Base-by-base conservation (phyloP, 495 filamentous ascomycete species). In the Astrocystis sublimbata region DNA sequence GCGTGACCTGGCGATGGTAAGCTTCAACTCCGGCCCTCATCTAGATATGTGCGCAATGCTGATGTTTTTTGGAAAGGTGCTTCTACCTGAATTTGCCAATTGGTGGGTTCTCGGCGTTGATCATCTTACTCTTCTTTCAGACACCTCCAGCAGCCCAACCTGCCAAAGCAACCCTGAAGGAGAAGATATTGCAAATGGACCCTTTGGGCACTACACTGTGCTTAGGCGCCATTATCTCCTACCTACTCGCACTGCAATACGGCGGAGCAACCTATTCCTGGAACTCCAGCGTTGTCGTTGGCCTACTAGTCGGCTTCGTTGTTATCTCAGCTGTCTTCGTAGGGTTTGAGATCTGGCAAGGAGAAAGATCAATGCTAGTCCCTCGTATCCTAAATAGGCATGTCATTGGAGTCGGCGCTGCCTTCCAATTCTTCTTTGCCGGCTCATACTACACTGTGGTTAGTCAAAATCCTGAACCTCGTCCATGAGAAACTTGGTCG, bases 81-180 rank as follows among this genome's bases (percentile, higher is more conserved):
- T 85, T 19, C 62, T 82, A 87, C 66, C 87, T 89, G 53, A 89
- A 88, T 64, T 79, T 89, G 17, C 86, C 86, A 0, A 76, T 88
- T 49, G 86, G 86, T 10, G 84, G 60, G 4, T 49, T 84, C 15
- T 86, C 89, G 4, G 74, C 78, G 4, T 71, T 69, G n/a, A 33
- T 79, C 21, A 62, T 86, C 24, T 49, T 87, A 17, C 60, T 81
- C 47, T 78, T 85, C 62, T 73, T 84, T 61, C 63, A 76, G 7
- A 75, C 85, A 5, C 85, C 86, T 12, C 70, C 73, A 10, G 54
- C 43, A 69, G 79, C 52, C 63, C 65, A 68, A 23, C 61, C 70
- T 8, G 52, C 40, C 4, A 52, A 63, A 19, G 62, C 77, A 15
- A 72, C 66, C 4, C 45, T 61, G 35, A 82, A 81, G 52, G 74